A percentile compares a stretch with the other conserved stretches of the same genome.
These are phyloP conservation scores for Comarum palustre DNA, from an alignment of 306 rosid genomes.

Conservation along the genomic window DNA sequence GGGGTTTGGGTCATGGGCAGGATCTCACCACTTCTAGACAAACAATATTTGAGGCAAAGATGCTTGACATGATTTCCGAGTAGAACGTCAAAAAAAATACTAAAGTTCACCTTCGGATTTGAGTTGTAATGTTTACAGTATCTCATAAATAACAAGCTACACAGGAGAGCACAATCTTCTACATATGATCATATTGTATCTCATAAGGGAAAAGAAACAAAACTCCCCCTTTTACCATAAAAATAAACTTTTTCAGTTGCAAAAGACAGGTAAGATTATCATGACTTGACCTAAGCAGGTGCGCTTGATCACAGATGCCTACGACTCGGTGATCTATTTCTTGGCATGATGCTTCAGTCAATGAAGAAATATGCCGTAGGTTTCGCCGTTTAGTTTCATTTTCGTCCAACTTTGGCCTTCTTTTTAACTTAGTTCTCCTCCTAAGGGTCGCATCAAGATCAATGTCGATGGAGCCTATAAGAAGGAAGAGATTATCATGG, in stretches of 20 bases:
- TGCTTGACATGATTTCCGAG: too few relatives aligned
- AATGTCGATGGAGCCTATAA: too few relatives aligned
- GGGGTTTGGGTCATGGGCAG: background rate
- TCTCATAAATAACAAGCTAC: background rate
- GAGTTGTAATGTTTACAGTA: background rate
- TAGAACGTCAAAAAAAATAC: too few relatives aligned
- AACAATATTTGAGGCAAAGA: background rate
- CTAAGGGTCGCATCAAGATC: too few relatives aligned
- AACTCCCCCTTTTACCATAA: background rate
- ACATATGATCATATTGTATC: background rate
- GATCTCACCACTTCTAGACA: too few relatives aligned
- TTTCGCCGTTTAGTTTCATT: background rate
- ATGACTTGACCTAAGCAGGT: background rate
- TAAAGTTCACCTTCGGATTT: too few relatives aligned
- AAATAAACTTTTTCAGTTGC: background rate
- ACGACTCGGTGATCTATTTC: background rate
- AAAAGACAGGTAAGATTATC: background rate
- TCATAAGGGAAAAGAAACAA: background rate
- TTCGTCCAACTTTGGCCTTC: slow-evolving; percentile 21
- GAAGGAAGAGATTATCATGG: too few relatives aligned
- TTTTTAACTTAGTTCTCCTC: slow-evolving; percentile 7
- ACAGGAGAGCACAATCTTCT: background rate
- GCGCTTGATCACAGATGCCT: background rate
- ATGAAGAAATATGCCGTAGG: background rate
- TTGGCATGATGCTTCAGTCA: background rate